Evolutionary conservation across 2,329 filamentous ascomycete species (phyloP), one percentile per base, ranked within the genome.

Genomic region (Colletotrichum neosansevieriae): DNA sequence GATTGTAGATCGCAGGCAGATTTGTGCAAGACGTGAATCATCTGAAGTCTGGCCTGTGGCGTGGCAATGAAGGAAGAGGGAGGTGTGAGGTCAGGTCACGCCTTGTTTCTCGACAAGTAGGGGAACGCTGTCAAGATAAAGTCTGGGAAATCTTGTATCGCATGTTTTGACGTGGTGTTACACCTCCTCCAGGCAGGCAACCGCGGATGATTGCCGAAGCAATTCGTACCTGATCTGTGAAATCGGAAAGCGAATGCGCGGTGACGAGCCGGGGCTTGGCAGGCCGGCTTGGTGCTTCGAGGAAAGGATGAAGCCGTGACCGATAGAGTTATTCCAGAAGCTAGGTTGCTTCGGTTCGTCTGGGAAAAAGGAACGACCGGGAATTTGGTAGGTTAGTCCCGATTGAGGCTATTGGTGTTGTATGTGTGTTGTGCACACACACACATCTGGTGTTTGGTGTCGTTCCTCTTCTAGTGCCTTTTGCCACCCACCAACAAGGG

Each of bases 11-110:
- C 49, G 36, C 34, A 13, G 17, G 24, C 45, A 29, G 24, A 60
- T 15, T 51, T 65, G 19, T 42, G 47, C 53, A 58, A 21, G 54
- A 59, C 19, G 61, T 66, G 56, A 69, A 66, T 65, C 56, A 66
- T 66, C 65, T 60, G 47, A 66, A 59, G 54, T 50, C 21, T 54
- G 49, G 29, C 10, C 32, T 49, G 15, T 12, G 36, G 38, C 66
- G 56, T 50, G 66, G 61, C 61, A 51, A 12, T 29, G 49, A 34
- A 32, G 36, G 36, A 32, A 34, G 24, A 49, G 29, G 21, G 57
- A 7, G 6, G 19, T 17, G 21, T 21, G 2, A 21, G 19, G 38
- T 32, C 53, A 29, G 12, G 38, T 21, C 32, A 38, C 38, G 19
- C 19, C 32, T 57, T 29, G 53, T 32, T 42, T 24, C 17, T 34